A percentile compares a stretch with the other conserved stretches of the same genome.
Conservation (phyloP, 2,329 filamentous ascomycete species). For the Gnomoniopsis smithogilvyi region DNA sequence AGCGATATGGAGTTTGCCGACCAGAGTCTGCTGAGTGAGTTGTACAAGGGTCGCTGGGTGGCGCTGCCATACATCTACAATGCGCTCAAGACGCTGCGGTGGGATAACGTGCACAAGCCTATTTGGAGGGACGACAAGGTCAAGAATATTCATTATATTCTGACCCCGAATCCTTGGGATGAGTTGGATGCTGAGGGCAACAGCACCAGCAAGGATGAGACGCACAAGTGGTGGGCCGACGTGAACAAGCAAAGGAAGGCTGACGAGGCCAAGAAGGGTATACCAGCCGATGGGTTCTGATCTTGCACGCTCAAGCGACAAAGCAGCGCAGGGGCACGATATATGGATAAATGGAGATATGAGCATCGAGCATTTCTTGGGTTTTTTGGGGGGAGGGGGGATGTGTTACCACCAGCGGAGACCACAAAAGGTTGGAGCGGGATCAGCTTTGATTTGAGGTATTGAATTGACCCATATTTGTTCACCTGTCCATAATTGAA, state of each 20-base stretch:
- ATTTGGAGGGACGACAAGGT: slow-evolving; percentile 58
- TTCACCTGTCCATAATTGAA: background rate
- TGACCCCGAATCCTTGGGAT: slow-evolving; percentile 61
- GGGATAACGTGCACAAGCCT: slow-evolving; percentile 46
- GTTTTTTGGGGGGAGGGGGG: no score
- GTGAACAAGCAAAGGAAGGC: slow-evolving; percentile 42
- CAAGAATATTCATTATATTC: slow-evolving; percentile 61
- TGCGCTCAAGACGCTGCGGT: slow-evolving; percentile 58
- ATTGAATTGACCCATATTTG: background rate
- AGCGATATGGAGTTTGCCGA: slow-evolving; percentile 55
- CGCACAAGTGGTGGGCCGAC: slow-evolving; percentile 55
- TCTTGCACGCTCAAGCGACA: background rate
- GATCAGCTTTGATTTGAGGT: background rate
- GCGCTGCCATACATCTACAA: slow-evolving; percentile 60
- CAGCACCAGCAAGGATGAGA: slow-evolving; percentile 42
- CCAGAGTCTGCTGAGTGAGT: slow-evolving; percentile 53
- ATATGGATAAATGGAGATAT: background rate
- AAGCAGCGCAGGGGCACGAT: no score
- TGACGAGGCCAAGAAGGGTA: slow-evolving; percentile 36
- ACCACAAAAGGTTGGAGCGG: no score
- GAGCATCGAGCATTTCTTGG: background rate
- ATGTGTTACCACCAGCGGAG: background rate
- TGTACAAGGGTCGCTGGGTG: slow-evolving; percentile 55
- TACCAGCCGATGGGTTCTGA: slow-evolving; percentile 33
- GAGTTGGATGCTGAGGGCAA: slow-evolving; percentile 42